Evolutionary conservation across 1,284 basidiomycete genomes (phyloP).

Genomic region (Ganoderma lingzhi): DNA sequence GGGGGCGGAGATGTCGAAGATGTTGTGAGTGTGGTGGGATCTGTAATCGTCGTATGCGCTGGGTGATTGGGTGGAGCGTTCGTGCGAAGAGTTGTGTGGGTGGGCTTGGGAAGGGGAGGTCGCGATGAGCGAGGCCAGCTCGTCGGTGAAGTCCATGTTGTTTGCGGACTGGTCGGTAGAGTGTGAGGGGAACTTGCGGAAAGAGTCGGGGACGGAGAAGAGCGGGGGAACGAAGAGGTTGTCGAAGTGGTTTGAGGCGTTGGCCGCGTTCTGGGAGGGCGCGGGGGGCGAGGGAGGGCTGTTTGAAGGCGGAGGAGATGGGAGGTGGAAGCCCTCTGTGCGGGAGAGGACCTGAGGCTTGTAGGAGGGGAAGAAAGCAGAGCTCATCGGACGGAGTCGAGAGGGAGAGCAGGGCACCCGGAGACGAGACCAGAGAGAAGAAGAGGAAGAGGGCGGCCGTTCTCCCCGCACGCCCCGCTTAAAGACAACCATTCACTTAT

Average conservation of each 20-base stretch:
- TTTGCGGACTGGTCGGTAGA: constrained; percentile 33
- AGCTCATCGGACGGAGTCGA: constrained; percentile 31
- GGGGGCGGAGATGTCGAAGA: constrained; percentile 72
- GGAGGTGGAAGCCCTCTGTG: constrained; percentile 74
- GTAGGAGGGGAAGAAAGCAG: constrained; percentile 43
- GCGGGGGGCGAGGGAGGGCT: constrained; percentile 50
- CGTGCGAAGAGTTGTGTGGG: constrained; percentile 50
- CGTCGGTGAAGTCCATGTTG: constrained; percentile 68
- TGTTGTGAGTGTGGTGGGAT: constrained; percentile 63
- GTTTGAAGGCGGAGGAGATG: constrained; percentile 52
- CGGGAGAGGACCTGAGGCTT: constrained; percentile 51
- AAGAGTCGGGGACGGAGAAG: constrained; percentile 55
- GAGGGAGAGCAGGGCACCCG: constrained; percentile 11
- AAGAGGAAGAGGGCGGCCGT: constrained; percentile 29
- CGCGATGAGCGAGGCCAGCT: constrained; percentile 66
- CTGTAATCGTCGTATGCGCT: constrained; percentile 46
- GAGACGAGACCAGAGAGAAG: constrained; percentile 15
- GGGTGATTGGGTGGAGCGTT: constrained; percentile 48
- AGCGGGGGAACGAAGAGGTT: constrained; percentile 53
- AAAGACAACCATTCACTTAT: constrained; percentile 33
- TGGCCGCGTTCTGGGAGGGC: constrained; percentile 36
- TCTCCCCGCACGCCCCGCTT: constrained; percentile 31
- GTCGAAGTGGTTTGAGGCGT: constrained; percentile 39
- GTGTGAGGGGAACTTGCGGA: constrained; percentile 55
- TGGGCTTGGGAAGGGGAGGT: constrained; percentile 42